Evolutionary conservation across 768 basidiomycete species (phyloP), one percentile per base, ranked within the genome.

Genomic region (Leccinum variicolor): DNA sequence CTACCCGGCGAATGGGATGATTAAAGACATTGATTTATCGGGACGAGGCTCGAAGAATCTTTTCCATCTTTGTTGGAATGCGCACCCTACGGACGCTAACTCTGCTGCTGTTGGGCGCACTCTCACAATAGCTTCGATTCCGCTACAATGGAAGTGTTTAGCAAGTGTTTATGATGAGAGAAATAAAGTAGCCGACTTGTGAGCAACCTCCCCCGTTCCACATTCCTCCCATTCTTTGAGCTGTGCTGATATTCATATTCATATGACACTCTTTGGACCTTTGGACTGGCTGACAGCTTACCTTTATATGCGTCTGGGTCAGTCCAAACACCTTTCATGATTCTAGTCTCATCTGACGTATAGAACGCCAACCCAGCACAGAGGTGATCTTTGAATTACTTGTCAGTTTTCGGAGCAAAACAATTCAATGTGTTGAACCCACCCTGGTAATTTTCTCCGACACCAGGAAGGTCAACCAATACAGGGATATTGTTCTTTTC

Each of bases 21-120:
- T 64, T 50, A 76, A 74, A 45, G 79, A 61, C n/a, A 83, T 76
- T 6, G 84, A 78, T 59, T 86, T 87, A 62, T 87, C 86, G 0
- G 80, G 79, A 10, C 70, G 71, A 19, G 73, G 66, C 23, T 67
- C 74, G 50, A 81, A 87, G 66, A 81, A 82, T 10, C 68, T 65
- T 3, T 79, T 69, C 86, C 86, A 89, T 52, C 76, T 70, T 21
- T 68, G 55, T 36, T 74, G 67, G 58, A 87, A 84, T 1, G 64
- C 73, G 5, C 81, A 75, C 1, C 73, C 74, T 31, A 83, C 68
- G 11, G 75, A 73, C 51, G 74, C 68, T 15, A 85, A 67, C 36
- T 87, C 84, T n/a, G 72, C 71, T 2, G 66, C 59, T 7, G 69
- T 77, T 0, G 84, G 85, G 9, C 86, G 76, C 19, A 86, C 58